A percentile compares a stretch with the other conserved stretches of the same genome.
phyloP scores from a whole-genome alignment of 2,329 filamentous ascomycete genomes.

The Aspergillus sojae region DNA sequence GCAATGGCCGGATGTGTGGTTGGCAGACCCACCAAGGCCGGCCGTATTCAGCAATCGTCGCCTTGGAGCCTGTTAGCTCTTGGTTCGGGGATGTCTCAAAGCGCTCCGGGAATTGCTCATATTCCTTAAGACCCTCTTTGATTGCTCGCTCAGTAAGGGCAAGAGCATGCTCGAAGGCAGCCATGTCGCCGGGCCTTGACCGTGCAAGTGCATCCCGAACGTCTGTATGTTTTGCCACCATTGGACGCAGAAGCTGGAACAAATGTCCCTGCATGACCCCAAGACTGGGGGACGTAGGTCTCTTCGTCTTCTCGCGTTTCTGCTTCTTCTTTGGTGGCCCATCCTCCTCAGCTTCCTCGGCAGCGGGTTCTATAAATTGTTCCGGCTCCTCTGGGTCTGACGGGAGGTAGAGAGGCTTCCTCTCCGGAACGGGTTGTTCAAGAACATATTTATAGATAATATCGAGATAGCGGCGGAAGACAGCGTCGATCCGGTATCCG shows the following conservation, averaged over 20 bases:
- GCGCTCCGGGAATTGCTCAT: conserved; percentile 49
- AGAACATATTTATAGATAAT: conserved; percentile 82
- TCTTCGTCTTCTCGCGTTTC: conserved; percentile 47
- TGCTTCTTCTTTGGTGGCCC: conserved; percentile 55
- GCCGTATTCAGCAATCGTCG: conserved; percentile 71
- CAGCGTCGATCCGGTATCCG: conserved; percentile 85
- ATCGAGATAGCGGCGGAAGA: conserved; percentile 85
- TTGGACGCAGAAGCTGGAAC: conserved; percentile 84
- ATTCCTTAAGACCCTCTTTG: conserved; percentile 71
- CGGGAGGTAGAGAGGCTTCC: conserved; percentile 74
- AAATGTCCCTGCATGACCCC: conserved; percentile 85
- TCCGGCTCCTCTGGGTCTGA: conserved; percentile 45
- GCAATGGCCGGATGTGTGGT: conserved; percentile 81
- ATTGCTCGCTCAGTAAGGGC: conserved; percentile 74
- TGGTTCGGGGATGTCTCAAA: conserved; percentile 38
- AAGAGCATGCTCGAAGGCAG: conserved; percentile 75
- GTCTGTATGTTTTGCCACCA: conserved; percentile 78
- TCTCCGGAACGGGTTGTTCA: conserved; percentile 62
- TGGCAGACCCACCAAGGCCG: conserved; percentile 90
- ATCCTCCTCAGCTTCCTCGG: conserved; percentile 46
- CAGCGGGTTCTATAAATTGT: conserved; percentile 19
- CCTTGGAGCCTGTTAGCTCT: conserved; percentile 50
- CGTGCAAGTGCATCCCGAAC: conserved; percentile 82
- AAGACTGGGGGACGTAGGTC: conserved; percentile 66
- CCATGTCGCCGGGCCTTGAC: conserved; percentile 69